Evolutionary conservation across 257 asterid species (phyloP).

Genomic region (Penstemon eatonii): DNA sequence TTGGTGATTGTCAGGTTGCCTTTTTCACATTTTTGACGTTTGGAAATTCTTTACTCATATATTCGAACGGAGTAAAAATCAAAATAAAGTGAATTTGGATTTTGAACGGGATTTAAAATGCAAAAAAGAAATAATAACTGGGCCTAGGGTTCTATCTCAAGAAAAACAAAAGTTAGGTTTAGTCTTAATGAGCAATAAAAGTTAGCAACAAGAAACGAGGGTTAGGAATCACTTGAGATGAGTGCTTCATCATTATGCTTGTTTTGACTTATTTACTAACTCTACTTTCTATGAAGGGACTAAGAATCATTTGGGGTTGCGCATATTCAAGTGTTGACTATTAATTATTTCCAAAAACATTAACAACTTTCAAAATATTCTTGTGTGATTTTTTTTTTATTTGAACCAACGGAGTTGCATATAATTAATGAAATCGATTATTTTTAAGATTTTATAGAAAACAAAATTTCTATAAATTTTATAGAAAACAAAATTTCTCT

Average conservation of each 20-base stretch:
- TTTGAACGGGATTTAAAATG: not conserved
- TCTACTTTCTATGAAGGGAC: no score
- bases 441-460: no score
- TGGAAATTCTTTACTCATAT: not conserved
- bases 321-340: no score
- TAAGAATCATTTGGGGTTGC: no score
- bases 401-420: no score
- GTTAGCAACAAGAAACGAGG: constrained; percentile 44
- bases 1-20: constrained; percentile 11
- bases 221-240: constrained; percentile 38
- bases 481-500: no score
- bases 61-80: not conserved
- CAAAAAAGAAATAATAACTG: not conserved
- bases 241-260: constrained; percentile 35
- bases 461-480: no score
- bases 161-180: not conserved
- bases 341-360: no score
- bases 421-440: no score
- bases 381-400: no score
- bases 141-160: constrained; percentile 30
- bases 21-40: constrained; percentile 28
- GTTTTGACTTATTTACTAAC: constrained; percentile 32
- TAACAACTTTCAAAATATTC: no score
- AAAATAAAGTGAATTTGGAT: not conserved
- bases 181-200: constrained; percentile 40